Conservation (phyloP, 768 basidiomycete genomes). For the Tricholoma saponaceum region DNA sequence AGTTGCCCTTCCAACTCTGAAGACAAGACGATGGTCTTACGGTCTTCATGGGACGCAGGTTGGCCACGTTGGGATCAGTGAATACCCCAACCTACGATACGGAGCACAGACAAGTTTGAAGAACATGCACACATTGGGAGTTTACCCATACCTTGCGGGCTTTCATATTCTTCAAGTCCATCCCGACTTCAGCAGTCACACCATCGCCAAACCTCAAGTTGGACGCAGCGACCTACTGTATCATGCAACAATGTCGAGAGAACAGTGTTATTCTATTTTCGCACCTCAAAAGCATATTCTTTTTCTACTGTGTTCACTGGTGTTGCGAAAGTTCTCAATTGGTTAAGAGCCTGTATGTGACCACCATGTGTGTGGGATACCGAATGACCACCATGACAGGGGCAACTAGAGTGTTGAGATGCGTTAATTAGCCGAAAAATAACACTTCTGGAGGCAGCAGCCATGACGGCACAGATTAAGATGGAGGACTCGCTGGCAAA, state of each 20-base stretch:
- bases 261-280: constrained; percentile 1
- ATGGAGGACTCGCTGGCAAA: too few relatives aligned
- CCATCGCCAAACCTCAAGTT: constrained; percentile 89
- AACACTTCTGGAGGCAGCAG: constrained; percentile 51
- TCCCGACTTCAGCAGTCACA: constrained; percentile 85
- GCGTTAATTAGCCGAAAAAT: constrained; percentile 75
- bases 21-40: constrained; percentile 37
- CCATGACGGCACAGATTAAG: constrained; percentile 29
- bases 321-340: constrained; percentile 71
- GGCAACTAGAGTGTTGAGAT: constrained; percentile 69
- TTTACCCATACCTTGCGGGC: constrained; percentile 62
- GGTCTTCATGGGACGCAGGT: constrained; percentile 77
- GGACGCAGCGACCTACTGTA: constrained; percentile 69
- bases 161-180: constrained; percentile 93
- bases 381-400: constrained; percentile 63
- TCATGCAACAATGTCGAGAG: background rate
- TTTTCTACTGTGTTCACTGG: constrained; percentile 70
- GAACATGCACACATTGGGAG: constrained; percentile 2
- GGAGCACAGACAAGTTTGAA: background rate
- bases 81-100: constrained; percentile 83
- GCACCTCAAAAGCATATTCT: constrained; percentile 90
- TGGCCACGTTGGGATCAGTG: constrained; percentile 83
- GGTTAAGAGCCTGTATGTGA: constrained; percentile 48
- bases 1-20: background rate
- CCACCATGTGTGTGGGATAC: constrained; percentile 37